Evolutionary conservation across 208 protist genomes (phyloP), one percentile per base, ranked within the genome.

Genomic region (Leishmania mexicana): DNA sequence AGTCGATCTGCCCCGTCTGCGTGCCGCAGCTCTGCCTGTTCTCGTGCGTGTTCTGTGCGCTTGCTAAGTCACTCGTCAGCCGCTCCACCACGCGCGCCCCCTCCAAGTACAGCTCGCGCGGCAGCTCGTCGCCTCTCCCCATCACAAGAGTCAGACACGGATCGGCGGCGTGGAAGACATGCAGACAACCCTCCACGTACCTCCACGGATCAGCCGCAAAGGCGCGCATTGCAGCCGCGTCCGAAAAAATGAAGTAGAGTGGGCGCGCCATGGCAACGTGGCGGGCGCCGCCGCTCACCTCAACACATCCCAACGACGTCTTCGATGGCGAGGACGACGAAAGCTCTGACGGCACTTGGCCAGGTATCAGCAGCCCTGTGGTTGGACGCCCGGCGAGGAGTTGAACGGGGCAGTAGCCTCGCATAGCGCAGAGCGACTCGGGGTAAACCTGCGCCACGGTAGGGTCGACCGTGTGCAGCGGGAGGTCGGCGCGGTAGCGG

Each of bases 1-100:
- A n/a, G 65, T 98, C 95, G 24, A 95, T 91, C 73, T 97, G 95
- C 24, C 94, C 93, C 6, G 97, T 99, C 84, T 99, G 96, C 38
- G 92, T 97, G 17, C 78, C 85, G 21, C 76, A 92, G 71, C 92
- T 87, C 35, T 58, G 51, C 78, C 53, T 71, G 13, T 45, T 35
- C 57, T 51, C 65, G 11, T 31, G 40, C 74, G 67, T 3, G 51
- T 60, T 19, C 24, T 75, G 73, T 42, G 78, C 40, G 21, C 19
- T 71, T n/a, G 49, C 70, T 2, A 24, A 45, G 80, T 72, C 45
- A 65, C 72, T 74, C 38, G 78, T 45, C 28, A 87, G 19, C 54
- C 57, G 65, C 60, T 83, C 81, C 57, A 87, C 47, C 21, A 65
- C 65, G 13, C 95, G 90, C 7, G 95, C 88, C 15, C 95, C 95